Base-by-base conservation (phyloP, 768 basidiomycete genomes). In the Tricholoma terreum region DNA sequence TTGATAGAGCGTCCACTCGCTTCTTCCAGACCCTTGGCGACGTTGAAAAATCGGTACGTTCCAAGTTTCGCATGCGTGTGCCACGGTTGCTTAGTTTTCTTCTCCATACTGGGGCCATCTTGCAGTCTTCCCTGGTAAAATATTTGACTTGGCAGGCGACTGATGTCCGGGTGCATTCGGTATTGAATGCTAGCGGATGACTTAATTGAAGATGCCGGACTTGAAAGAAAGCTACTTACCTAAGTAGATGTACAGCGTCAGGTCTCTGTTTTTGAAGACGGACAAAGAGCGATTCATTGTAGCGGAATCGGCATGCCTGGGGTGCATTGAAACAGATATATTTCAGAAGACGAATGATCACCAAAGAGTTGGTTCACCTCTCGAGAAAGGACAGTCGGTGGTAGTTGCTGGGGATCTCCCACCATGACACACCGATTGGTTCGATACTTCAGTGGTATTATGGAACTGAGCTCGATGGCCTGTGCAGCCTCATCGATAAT, bases 401-500 rank as follows among this genome's bases (percentile, higher is more conserved):
- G 94, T n/a, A 99, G 80, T 66, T 99, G 97, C 65, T 92, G 86
- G 52, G 92, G 92, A 69, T 94, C 92, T 76, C 97, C 97, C 50
- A 99, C 95, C 85, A 99, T 86, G 56, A 98, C 84, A 66, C 93
- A 97, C 30, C 86, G 83, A 52, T 78, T 80, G 61, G 86, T 90
- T 27, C 81, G 82, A 72, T 93, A 98, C 70, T 91, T 97, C 60
- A 99, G 77, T 36, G 97, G 97, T 57, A 99, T 98, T 59, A 99
- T 73, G 7, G 96, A 92, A 61, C 92, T 94, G 40, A 98, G 79
- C 71, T 99, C 97, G 48, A 98, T 89, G 14, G 95, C 89, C 71
- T 99, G 97, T 1, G 96, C 96, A 1, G 97, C 97, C 71, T 99
- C 97, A 66, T 99, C 97, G 58, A 99, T 96, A 69, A 99, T 86